A percentile compares a stretch with the other conserved stretches of the same genome.
Evolutionary conservation across 441 rosid species (phyloP).

Genomic region (Populus trichocarpa): DNA sequence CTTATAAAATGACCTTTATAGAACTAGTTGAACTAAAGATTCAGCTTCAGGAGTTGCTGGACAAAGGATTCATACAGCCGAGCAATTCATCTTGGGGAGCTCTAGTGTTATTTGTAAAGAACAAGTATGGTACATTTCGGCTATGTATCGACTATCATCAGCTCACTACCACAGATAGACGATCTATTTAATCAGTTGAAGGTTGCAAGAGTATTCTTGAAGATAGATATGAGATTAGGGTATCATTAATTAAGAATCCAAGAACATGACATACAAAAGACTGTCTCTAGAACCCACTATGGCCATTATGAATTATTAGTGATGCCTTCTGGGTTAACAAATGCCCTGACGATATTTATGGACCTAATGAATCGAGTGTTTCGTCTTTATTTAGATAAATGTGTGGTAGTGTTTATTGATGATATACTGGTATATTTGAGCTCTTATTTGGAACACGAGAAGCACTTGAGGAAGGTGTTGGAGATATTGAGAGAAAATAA

Average conservation of each 20-base stretch:
- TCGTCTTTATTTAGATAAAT: neutral
- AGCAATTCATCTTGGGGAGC: neutral
- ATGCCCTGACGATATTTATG: neutral
- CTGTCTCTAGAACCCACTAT: neutral
- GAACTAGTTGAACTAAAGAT: neutral
- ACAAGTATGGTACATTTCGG: neutral
- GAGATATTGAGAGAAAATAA: neutral
- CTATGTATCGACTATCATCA: neutral
- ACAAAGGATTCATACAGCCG: neutral
- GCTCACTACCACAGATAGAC: neutral
- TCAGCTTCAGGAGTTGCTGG: neutral
- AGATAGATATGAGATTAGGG: neutral
- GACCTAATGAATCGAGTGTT: neutral
- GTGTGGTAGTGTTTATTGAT: neutral
- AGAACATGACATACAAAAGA: neutral
- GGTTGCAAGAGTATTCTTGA: neutral
- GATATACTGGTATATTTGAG: neutral
- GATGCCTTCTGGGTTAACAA: neutral
- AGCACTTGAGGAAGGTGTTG: neutral
- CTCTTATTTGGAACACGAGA: neutral
- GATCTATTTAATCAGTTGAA: neutral
- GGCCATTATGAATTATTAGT: neutral
- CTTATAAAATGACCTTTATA: neutral
- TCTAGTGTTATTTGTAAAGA: neutral
- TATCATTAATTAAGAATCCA: neutral